Evolutionary conservation across 805 yeast genomes (phyloP), one percentile per base, ranked within the genome.

Genomic region (Nakazawaea siamensis): DNA sequence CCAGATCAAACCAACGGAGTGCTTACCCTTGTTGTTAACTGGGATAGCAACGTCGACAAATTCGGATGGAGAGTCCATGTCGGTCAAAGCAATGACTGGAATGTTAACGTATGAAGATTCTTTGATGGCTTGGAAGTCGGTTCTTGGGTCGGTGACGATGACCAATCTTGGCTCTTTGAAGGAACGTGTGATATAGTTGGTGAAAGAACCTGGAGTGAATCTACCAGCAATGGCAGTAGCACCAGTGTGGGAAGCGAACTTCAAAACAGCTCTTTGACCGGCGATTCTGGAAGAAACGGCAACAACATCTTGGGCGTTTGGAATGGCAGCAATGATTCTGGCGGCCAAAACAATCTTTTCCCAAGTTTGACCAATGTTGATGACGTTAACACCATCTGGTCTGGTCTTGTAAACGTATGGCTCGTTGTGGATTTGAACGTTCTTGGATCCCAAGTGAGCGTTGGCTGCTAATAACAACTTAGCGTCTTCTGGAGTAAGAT

Each of bases 131-230:
- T 92, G 98, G 64, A 95, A 84, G 65, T 92, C 98, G 55, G 97
- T 90, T 82, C 97, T 90, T 76, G 99, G 98, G 76, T 92, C 98
- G 61, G 97, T 90, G 63, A 92, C 98, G 58, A 92, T 76, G 67
- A 92, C 87, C 66, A 92, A 81, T 77, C 99, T 86, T 80, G 99
- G 99, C 79, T 92, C 99, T 77, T 90, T 92, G 96, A 92, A 92
- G 57, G 97, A 86, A 75, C 97, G 90, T 72, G 98, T 92, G 78
- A 90, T 92, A 78, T 92, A 92, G 79, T 92, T 92, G 68, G 99
- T 92, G 92, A 92, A 92, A 76, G 83, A 80, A 85, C 99, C 99
- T 73, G 99, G 99, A 60, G 98, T 92, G 84, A 92, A 92, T 78
- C 99, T 87, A 74, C 99, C 99, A 58, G 98, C 99, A 74, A 92